Evolutionary conservation across 1,284 basidiomycete genomes (phyloP), one percentile per base, ranked within the genome.

Genomic region (Cryptococcus sp.): DNA sequence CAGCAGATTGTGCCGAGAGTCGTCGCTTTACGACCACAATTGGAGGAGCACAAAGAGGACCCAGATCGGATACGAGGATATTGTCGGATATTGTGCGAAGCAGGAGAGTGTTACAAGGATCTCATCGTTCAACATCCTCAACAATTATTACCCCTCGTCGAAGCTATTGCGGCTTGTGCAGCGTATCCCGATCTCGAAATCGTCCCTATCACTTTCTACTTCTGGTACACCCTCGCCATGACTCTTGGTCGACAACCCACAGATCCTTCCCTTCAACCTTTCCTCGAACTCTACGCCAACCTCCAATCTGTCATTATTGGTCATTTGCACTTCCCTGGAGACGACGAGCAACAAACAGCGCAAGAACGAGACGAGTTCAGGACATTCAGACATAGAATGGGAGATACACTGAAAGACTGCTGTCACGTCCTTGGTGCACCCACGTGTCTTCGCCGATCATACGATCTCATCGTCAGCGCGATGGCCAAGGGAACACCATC

Each of bases 401-500:
- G 96, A 52, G 95, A 99, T 76, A 99, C 96, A 5, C 84, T 99
- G 66, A 99, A 99, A 79, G 96, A 99, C 76, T 99, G 96, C 75
- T 99, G 96, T 78, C 86, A 89, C 63, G 93, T 99, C 39, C 84
- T 99, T 39, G 91, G 93, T 29, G 85, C 93, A 2, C 87, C 92
- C 48, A 83, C 84, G 4, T 99, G 96, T 71, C 83, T 99, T 44
- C 80, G 87, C 52, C 83, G 87, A 8, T 86, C 93, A 11, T 90
- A 93, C 75, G 85, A 89, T 54, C 83, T 92, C 74, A 89, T 98
- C 63, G 86, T 87, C 20, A 75, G 80, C 1, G 89, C 89, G 3
- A 82, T 98, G 58, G 59, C 65, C 26, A 76, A 76, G 49, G 65
- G 69, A 6, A 67, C 70, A 25, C 73, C 75, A 25, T 85, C 87